Evolutionary conservation across 306 rosid genomes (phyloP), one percentile per base, ranked within the genome.

Genomic region (Cicer judaicum): DNA sequence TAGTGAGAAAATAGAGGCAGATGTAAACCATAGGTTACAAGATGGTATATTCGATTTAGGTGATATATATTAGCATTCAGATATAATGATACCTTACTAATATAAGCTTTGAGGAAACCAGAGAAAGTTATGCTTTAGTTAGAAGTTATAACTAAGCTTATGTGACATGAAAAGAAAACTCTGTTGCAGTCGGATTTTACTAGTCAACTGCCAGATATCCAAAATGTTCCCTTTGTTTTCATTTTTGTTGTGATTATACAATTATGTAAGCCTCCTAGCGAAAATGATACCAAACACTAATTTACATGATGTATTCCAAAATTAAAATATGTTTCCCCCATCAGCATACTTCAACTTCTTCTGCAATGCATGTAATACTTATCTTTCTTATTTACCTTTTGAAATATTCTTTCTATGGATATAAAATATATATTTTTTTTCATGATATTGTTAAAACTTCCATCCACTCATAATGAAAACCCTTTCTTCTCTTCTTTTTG

Each of bases 221-320:
- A 62, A 49, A 19, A 38, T 34, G 19, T 41, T 16, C 12, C 43
- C 39, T 12, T 13, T 48, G 43, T 55, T 47, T 65, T 81, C 67
- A 21, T n/a, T 56, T 76, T 71, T 72, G 46, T 48, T 36, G 49
- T 15, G 21, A 64, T 65, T 64, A 19, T 39, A 64, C 77, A 57
- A 9, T 49, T 21, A 61, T 39, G 34, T 36, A 21, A 55, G 42
- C 53, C 41, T 19, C 57, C 48, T 44, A 63, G 72, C 11, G 41
- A 11, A 14, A 69, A 63, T 73, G 75, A 39, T 49, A 41, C 50
- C 46, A 38, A 68, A 29, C 64, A 41, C 61, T 44, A 10, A 18
- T 41, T 56, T 73, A 36, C 18, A 10, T 29, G 4, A 0, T 53
- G 38, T 10, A 41, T 11, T 59, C 38, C 53, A 46, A 72, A 54